Base-by-base conservation (phyloP, 331 rosid genomes). In the Malus hybrid region DNA sequence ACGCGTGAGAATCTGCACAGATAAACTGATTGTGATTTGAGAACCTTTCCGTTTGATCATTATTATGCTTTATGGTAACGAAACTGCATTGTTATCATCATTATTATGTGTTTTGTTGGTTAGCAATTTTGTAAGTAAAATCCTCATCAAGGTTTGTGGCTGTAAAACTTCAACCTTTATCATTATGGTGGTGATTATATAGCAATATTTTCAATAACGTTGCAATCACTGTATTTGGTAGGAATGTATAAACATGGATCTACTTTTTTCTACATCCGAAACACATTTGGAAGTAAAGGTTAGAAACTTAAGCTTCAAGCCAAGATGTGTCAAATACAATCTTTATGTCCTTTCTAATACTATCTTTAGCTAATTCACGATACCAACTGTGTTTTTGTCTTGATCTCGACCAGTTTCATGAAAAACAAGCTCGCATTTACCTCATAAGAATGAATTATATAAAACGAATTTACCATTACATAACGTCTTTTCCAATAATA, bases 391-490 rank as follows among this genome's bases (percentile, higher is more conserved):
- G n/a, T 15, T 50, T 14, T 14, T 50, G n/a, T 15, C n/a, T 5
- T 48, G 2, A 50, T 50, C 56, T 50, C 1, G 8, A 50, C 8
- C n/a, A 0, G n/a, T 39, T 50, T 50, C 1, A 50, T 50, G 56
- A 50, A 39, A 2, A 50, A 50, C 3, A 5, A 5, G 19, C 3
- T 48, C 3, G 53, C 0, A 1, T 14, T 48, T 14, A 48, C 0
- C 18, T 48, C 7, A 48, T 13, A 2, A 13, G 3, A 48, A 48
- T 14, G 19, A 13, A 0, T 14, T 48, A 48, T 12, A 48, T 48
- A 48, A 1, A 48, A 48, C 0, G 1, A 48, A 16, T 48, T 48
- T 14, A 48, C 1, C 3, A 0, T 48, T 6, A 1, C 2, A 0
- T 14, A 1, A 5, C 19, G 0, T 48, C 0, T 48, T 14, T 48